phyloP scores from a whole-genome alignment of 345 rosid genomes.

The Moricandia moricandioides region DNA sequence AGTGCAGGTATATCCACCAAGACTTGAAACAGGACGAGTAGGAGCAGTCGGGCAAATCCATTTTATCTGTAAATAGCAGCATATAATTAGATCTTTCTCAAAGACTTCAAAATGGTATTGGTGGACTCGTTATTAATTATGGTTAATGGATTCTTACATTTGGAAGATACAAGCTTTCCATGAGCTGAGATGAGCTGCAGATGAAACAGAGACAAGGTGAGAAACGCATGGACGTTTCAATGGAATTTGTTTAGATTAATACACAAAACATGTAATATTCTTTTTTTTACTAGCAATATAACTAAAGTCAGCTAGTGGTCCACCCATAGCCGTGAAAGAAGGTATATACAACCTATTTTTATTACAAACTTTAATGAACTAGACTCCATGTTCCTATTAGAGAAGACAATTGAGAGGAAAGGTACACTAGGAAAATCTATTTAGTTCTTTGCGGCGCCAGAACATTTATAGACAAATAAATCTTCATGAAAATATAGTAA shows the following conservation, averaged over 20 bases:
- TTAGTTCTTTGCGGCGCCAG: slow-evolving; percentile 31
- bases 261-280: slow-evolving; percentile 12
- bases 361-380: slow-evolving; percentile 29
- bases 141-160: slow-evolving; percentile 53
- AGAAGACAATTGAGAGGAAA: slow-evolving; percentile 33
- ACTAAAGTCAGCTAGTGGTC: slow-evolving; percentile 43
- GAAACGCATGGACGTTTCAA: slow-evolving; percentile 1
- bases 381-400: slow-evolving; percentile 36
- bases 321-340: slow-evolving; percentile 31
- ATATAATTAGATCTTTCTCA: neutral
- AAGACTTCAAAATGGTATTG: neutral
- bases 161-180: slow-evolving; percentile 89
- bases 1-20: slow-evolving; percentile 89
- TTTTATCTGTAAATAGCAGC: slow-evolving; percentile 57
- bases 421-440: slow-evolving; percentile 19
- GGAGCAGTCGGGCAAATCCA: slow-evolving; percentile 99
- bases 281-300: slow-evolving; percentile 19
- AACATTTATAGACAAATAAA: slow-evolving; percentile 33
- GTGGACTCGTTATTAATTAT: neutral
- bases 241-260: neutral
- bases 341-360: slow-evolving; percentile 34
- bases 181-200: slow-evolving; percentile 84
- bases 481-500: slow-evolving; percentile 21
- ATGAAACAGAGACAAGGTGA: slow-evolving; percentile 35
- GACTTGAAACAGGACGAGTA: slow-evolving; percentile 67